Percentiles rank a stretch among this genome's conserved stretches.
Evolutionary conservation across 2,329 filamentous ascomycete species (phyloP).

Genomic region (Pseudogymnoascus sp.): DNA sequence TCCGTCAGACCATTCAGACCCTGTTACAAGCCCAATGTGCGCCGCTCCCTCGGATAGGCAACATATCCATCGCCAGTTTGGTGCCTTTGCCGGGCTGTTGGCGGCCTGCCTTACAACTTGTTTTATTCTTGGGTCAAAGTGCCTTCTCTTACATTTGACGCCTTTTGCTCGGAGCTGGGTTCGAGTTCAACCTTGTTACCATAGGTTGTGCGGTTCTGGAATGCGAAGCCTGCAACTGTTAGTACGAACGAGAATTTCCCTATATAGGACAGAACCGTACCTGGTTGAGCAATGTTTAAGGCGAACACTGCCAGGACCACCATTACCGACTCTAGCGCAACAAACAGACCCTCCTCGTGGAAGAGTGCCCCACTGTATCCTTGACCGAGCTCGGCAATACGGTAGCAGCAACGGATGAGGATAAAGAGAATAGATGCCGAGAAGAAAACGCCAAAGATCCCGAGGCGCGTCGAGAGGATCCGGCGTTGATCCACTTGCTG

Average conservation of each 20-base stretch:
- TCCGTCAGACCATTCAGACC: background rate
- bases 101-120: constrained; percentile 8
- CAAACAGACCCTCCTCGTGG: constrained; percentile 44
- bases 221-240: constrained; percentile 11
- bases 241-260: constrained; percentile 10
- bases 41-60: constrained; percentile 8
- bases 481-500: constrained; percentile 28
- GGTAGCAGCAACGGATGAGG: constrained; percentile 55
- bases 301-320: constrained; percentile 37
- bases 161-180: background rate
- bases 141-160: constrained; percentile 5
- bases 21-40: constrained; percentile 9
- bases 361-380: constrained; percentile 55
- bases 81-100: constrained; percentile 6
- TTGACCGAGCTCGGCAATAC: constrained; percentile 55
- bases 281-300: constrained; percentile 30
- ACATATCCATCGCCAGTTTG: constrained; percentile 3
- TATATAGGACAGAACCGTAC: constrained; percentile 9
- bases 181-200: background rate
- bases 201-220: constrained; percentile 8
- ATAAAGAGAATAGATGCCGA: constrained; percentile 50
- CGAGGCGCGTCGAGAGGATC: constrained; percentile 34
- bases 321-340: constrained; percentile 49
- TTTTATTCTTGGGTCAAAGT: constrained; percentile 9
- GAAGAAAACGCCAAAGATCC: constrained; percentile 46